phyloP scores from a whole-genome alignment of 495 filamentous ascomycete species.

The Trichoderma virens region DNA sequence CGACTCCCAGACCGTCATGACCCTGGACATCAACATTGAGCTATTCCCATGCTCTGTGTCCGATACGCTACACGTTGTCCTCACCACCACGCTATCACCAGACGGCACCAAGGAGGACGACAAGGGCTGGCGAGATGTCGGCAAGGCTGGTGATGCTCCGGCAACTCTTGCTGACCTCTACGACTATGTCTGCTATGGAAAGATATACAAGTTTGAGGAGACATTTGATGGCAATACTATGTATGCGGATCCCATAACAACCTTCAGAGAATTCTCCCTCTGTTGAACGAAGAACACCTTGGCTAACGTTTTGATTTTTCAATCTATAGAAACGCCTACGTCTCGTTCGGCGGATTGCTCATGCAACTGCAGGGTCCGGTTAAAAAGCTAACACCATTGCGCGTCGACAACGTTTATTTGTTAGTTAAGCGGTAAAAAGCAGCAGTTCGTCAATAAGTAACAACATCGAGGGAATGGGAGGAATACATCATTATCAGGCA shows the following conservation, averaged over 20 bases:
- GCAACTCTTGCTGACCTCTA: conserved; percentile 79
- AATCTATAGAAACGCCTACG: conserved; percentile 70
- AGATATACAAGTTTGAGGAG: conserved; percentile 96
- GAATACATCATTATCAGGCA: neutral
- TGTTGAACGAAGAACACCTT: neutral
- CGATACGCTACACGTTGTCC: conserved; percentile 67
- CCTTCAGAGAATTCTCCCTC: neutral
- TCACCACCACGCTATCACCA: conserved; percentile 76
- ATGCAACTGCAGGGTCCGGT: conserved; percentile 88
- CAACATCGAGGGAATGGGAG: neutral
- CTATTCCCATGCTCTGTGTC: conserved; percentile 69
- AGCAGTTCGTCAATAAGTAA: neutral
- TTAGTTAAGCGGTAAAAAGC: conserved; percentile 75
- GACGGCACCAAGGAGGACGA: conserved; percentile 68
- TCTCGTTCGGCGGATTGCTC: conserved; percentile 86
- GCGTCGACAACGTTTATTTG: conserved; percentile 90
- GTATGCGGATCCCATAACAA: conserved; percentile 41
- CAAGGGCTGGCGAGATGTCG: conserved; percentile 72
- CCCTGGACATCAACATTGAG: conserved; percentile 89
- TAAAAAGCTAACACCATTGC: conserved; percentile 84
- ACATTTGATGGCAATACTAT: conserved; percentile 69
- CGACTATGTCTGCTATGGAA: conserved; percentile 96
- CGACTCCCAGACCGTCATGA: conserved; percentile 64
- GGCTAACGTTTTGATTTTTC: conserved; percentile 17
- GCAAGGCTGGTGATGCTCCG: conserved; percentile 41